Base-by-base conservation (phyloP, 768 basidiomycete genomes). In the Podaxis sp. region DNA sequence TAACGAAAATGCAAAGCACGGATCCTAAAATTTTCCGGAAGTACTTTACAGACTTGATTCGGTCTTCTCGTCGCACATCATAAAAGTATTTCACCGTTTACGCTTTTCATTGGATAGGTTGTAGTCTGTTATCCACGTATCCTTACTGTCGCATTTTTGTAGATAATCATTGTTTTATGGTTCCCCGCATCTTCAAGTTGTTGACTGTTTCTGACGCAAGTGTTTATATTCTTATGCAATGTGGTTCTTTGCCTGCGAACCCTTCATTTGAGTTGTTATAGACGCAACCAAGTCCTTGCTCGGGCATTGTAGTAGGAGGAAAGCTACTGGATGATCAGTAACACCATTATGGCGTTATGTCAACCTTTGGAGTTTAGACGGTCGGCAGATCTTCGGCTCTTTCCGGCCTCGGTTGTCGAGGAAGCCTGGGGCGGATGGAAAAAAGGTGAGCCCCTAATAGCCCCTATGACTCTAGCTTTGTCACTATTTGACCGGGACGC, bases 41-140 rank as follows among this genome's bases (percentile, higher is more conserved):
- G 80, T 95, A 92, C 75, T 94, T 93, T 74, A 84, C 89, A 26
- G 93, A 94, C 69, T 86, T 94, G 68, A 88, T 95, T 52, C 85
- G 87, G 60, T 83, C 88, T 55, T 90, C 88, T 53, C 86, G 89
- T 64, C 77, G 83, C 62, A 75, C 77, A 63, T 84, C 86, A 77
- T 89, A 83, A 78, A 72, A 73, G 71, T 61, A 54, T 51, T 22
- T 6, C 20, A 46, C 44, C 20, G 17, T 46, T 7, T 46, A 46
- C 44, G n/a, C 44, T 46, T 46, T 46, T 17, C 20, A 46, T 46
- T 20, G 44, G 44, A 46, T 20, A 20, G n/a, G 44, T 7, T 6
- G 7, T 20, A n/a, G n/a, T 10, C 38, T 65, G 33, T 40, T 24
- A 41, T 60, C 51, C 26, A 51, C 46, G n/a, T 64, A 41, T 20